These are phyloP conservation scores for Corymbia citriodora DNA, from an alignment of 441 rosid genomes.

Conservation along the genomic window DNA sequence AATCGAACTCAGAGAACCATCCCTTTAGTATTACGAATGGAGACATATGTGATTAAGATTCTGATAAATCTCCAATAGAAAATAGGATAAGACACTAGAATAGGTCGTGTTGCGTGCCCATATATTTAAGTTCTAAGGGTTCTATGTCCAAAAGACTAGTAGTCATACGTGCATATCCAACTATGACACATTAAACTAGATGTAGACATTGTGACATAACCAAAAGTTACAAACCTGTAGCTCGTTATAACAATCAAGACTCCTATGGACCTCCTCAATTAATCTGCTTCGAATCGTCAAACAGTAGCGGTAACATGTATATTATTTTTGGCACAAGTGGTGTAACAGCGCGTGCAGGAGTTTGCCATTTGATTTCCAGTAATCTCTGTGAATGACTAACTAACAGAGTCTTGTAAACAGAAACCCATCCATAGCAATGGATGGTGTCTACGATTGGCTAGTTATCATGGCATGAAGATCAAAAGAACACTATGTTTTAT, in stretches of 20 bases:
- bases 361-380: not conserved
- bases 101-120: not conserved
- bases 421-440: not conserved
- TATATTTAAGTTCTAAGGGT: not conserved
- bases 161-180: not conserved
- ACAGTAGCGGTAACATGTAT: not conserved
- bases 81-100: not conserved
- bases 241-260: not conserved
- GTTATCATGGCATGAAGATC: not conserved
- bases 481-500: not conserved
- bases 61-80: not conserved
- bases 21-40: not conserved
- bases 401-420: not conserved
- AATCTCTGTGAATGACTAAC: not conserved
- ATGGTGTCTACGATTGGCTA: not conserved
- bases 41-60: not conserved
- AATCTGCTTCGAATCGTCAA: not conserved
- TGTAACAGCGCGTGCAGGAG: not conserved
- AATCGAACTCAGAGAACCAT: not conserved
- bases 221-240: not conserved
- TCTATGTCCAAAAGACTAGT: not conserved
- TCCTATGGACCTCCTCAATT: not conserved
- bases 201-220: not conserved
- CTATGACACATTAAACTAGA: not conserved
- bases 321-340: not conserved